Evolutionary conservation across 805 yeast species (phyloP), one percentile per base, ranked within the genome.

Genomic region (Candida golubevii): DNA sequence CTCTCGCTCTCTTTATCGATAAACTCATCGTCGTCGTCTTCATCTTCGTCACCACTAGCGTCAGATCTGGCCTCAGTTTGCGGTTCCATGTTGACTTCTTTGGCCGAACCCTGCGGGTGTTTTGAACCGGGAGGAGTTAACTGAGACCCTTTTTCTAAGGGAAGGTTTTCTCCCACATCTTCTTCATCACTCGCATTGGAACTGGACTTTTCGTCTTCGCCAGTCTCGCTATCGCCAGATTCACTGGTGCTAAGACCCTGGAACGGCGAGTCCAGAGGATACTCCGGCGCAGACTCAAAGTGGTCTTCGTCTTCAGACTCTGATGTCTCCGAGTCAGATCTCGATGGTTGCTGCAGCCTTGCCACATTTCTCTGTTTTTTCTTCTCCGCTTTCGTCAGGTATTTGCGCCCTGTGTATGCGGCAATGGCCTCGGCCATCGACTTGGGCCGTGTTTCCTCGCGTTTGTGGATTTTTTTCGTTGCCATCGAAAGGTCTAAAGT

Each of bases 391-490:
- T 75, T 77, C 6, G 76, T 69, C 50, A 76, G 60, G 46, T 77
- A 78, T 53, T 70, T 74, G 45, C 77, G 77, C 27, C 81, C 80
- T 1, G 82, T 71, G 56, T 78, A 78, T 7, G 77, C 72, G 10
- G 80, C 80, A 28, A 80, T 75, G 8, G 83, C 83, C 57, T 77
- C 82, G 8, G 80, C 81, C 75, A 77, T 67, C 14, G 79, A 73
- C 53, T 67, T 63, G 36, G 59, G 53, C 35, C 53, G 51, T 36
- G 43, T 47, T 12, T 51, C 53, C 18, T 47, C 48, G 27, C 39
- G 37, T 23, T 30, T 42, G 26, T n/a, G 15, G n/a, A 8, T 15
- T 33, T 36, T 41, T 13, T 40, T 47, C 27, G 43, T 12, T 12
- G 36, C 18, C 45, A 40, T 39, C 9, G 26, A 11, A 10, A 26